Base-by-base conservation (phyloP, 2,329 filamentous ascomycete species). In the Trichoderma pleuroti region DNA sequence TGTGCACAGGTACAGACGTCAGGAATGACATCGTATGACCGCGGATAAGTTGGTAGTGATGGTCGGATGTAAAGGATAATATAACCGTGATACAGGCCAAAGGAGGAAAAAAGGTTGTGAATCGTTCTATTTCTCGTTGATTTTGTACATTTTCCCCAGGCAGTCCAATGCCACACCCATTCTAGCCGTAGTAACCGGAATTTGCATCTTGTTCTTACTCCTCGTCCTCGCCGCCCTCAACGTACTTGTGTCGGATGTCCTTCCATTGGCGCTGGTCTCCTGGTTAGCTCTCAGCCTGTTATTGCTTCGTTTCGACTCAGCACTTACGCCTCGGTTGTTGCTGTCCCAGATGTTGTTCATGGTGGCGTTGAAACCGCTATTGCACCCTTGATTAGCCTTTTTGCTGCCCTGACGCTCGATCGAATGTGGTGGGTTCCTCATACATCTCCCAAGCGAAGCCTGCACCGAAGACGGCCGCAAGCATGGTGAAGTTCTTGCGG, bases 401-500 rank as follows among this genome's bases (percentile, higher is more conserved):
- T 42, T 26, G 8, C 36, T 72, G 70, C 75, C 72, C 70, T 70
- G 46, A 52, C 16, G 18, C 52, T 70, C 59, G 26, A 54, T 42
- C 24, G 59, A 32, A 32, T 24, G 24, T 62, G 24, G 16, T 21
- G 7, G 57, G 46, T 42, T 62, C 67, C 73, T 61, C 93, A 80
- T 89, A 99, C 96, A 99, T 88, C 86, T 98, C 93, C 81, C 97
- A 94, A 74, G 87, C 93, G 80, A 99, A 99, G 76, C 94, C 95
- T 75, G 90, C 87, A 76, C 86, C 88, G 82, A 99, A 99, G 80
- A 99, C 92, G 74, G 90, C 87, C 76, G 89, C 91, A 78, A 99
- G 86, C 89, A 97, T 97, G 81, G 92, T 86, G 78, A 88, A 91
- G 87, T 99, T 99, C 81, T 88, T 91, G 83, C 92, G 91, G 87